Conservation (phyloP, 805 yeast genomes). For the Monosporozyma aerobia region DNA sequence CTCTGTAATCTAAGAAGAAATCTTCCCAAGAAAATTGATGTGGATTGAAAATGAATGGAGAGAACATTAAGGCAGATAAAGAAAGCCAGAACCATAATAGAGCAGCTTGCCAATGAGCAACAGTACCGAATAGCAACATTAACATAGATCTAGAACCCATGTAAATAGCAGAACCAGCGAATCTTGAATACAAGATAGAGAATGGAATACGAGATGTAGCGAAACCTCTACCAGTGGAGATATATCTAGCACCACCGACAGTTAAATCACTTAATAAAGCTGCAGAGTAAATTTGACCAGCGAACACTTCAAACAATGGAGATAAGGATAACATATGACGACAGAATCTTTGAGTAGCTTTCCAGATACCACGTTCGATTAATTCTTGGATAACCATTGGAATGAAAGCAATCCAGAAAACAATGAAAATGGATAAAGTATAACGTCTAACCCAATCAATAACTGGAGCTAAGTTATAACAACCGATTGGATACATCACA, state of each 20-base stretch:
- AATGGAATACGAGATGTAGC: slow-evolving; percentile 75
- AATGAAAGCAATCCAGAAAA: slow-evolving; percentile 69
- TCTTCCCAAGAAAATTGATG: slow-evolving; percentile 96
- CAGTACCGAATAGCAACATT: slow-evolving; percentile 63
- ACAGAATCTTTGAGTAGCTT: slow-evolving; percentile 57
- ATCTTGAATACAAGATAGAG: slow-evolving; percentile 63
- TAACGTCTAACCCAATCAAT: slow-evolving; percentile 78
- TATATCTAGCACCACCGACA: slow-evolving; percentile 81
- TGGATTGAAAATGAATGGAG: slow-evolving; percentile 95
- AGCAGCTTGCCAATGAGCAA: slow-evolving; percentile 85
- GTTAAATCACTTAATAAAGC: slow-evolving; percentile 63
- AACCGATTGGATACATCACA: slow-evolving; percentile 55
- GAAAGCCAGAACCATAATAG: slow-evolving; percentile 97
- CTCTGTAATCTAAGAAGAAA: slow-evolving; percentile 93
- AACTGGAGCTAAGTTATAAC: slow-evolving; percentile 65
- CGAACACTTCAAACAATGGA: slow-evolving; percentile 77
- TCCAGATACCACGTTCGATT: slow-evolving; percentile 75
- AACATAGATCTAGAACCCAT: slow-evolving; percentile 74
- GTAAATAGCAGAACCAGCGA: slow-evolving; percentile 74
- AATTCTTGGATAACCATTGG: slow-evolving; percentile 74
- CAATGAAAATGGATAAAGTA: slow-evolving; percentile 71
- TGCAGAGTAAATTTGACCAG: slow-evolving; percentile 68
- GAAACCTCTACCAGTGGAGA: slow-evolving; percentile 80
- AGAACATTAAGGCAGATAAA: slow-evolving; percentile 72
- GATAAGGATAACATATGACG: slow-evolving; percentile 64